Evolutionary conservation across 305 asterid genomes (phyloP), one percentile per base, ranked within the genome.

Genomic region (Solanum chacoense): DNA sequence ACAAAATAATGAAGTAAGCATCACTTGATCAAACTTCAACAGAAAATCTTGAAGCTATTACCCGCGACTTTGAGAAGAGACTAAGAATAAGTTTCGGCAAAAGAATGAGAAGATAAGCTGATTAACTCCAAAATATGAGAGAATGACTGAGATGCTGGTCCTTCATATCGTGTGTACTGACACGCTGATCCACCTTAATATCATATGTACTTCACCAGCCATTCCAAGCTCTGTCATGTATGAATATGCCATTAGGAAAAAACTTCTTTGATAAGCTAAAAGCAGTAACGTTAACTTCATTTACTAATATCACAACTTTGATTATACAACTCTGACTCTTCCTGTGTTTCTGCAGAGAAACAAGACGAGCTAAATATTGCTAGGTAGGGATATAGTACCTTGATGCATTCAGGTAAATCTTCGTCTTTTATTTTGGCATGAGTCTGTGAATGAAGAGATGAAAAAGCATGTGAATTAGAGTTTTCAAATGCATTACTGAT

Each of bases 351-450:
- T 81, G 87, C 86, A 34, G 69, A 42, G 65, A 45, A 50, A 29
- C 73, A 50, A 83, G 12, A 29, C 2, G 42, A 83, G 42, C 87
- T 83, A 83, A 50, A 31, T 83, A 83, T 31, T 45, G 67, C 79
- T 26, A 85, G 42, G 40, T 83, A 83, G 69, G 86, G 63, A 80
- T 59, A 42, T 73, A 79, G 73, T 95, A 97, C 99, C 99, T 95
- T 95, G 34, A 96, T 91, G 95, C 99, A 97, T 92, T 94, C 93
- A 75, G 97, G 94, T 81, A 97, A 92, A 90, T 95, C 93, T 32
- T 90, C 91, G 83, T 93, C 98, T 85, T 89, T 90, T 88, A 90
- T 89, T 90, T 91, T 93, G 86, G 96, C 92, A 91, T 95, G 97
- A 90, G 94, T 93, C 99, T 97, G 97, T 89, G 91, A 92, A 96